A percentile compares a stretch with the other conserved stretches of the same genome.
These are phyloP conservation scores for Coemansia brasiliensis DNA, from an alignment of 192 early-diverging fungal genomes.

Conservation along the genomic window DNA sequence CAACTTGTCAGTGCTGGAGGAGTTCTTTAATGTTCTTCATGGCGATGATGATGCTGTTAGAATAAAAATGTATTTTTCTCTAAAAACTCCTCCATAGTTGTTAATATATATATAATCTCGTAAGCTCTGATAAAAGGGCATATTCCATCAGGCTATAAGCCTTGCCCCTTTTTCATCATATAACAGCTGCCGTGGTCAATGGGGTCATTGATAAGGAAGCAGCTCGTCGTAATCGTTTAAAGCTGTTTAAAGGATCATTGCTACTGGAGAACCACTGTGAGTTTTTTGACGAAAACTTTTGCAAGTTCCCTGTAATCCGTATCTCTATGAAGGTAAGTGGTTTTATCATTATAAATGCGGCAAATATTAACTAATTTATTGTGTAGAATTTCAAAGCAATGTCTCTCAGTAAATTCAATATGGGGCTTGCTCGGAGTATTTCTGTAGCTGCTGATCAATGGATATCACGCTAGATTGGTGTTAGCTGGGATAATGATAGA, in stretches of 20 bases:
- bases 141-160: too few species aligned
- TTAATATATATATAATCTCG: too few species aligned
- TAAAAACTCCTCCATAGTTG: too few species aligned
- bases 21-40: conserved; percentile 20
- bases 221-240: background rate
- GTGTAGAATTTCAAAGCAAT: background rate
- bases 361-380: background rate
- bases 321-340: conserved; percentile 16
- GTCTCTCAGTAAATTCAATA: background rate
- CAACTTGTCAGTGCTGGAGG: conserved; percentile 22
- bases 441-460: background rate
- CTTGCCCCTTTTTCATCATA: too few species aligned
- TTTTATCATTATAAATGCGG: background rate
- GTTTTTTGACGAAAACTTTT: conserved; percentile 9
- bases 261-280: background rate
- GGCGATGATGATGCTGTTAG: background rate
- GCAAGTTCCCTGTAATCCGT: conserved; percentile 15
- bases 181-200: background rate
- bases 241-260: conserved; percentile 4
- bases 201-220: background rate
- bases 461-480: background rate
- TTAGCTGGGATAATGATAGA: too few species aligned
- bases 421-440: background rate
- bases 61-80: too few species aligned
- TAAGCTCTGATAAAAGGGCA: too few species aligned